Evolutionary conservation across 306 rosid genomes (phyloP).

Genomic region (Trifolium fragiferum): DNA sequence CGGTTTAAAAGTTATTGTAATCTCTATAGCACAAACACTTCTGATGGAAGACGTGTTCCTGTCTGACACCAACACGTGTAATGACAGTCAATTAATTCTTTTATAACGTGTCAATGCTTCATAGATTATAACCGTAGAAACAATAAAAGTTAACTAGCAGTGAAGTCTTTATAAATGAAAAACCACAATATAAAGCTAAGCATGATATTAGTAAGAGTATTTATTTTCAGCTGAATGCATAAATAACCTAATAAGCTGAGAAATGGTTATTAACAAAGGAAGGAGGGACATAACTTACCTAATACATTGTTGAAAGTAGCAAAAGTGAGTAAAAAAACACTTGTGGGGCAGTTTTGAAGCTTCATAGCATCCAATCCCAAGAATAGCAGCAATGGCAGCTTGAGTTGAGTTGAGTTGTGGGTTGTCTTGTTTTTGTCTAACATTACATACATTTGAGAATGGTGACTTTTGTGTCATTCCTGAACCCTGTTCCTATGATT

Average conservation of each 20-base stretch:
- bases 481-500: neutral
- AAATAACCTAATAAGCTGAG: too few relatives aligned
- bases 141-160: too few relatives aligned
- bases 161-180: neutral
- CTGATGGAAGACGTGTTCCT: too few relatives aligned
- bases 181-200: neutral
- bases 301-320: conserved; percentile 26
- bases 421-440: neutral
- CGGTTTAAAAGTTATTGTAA: neutral
- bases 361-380: conserved; percentile 18
- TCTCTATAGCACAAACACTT: too few relatives aligned
- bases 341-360: conserved; percentile 8
- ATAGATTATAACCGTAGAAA: too few relatives aligned
- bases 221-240: neutral
- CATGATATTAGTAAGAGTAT: neutral
- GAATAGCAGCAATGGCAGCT: neutral
- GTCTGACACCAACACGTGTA: too few relatives aligned
- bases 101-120: too few relatives aligned
- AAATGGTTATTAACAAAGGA: neutral
- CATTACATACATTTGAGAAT: conserved; percentile 4
- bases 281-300: conserved; percentile 21
- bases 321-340: conserved; percentile 15
- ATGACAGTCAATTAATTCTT: too few relatives aligned
- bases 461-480: conserved; percentile 9
- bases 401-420: neutral